These are phyloP conservation scores for Pyrrhoderma noxium DNA, from an alignment of 1,284 basidiomycete species.

Conservation along the genomic window DNA sequence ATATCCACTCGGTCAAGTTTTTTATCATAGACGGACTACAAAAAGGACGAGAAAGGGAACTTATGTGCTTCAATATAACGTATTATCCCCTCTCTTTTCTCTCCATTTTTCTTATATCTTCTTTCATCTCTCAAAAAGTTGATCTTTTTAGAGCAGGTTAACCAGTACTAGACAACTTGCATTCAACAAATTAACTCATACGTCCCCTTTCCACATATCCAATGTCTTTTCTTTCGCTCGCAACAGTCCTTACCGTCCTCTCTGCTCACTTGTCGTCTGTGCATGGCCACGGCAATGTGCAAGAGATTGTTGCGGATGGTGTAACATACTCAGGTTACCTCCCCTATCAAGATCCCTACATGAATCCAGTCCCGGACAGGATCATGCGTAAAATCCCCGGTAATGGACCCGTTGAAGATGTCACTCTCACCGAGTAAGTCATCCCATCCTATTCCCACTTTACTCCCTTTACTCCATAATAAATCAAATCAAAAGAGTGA, in stretches of 20 bases:
- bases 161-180: too few species aligned
- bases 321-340: conserved; percentile 31
- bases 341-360: conserved; percentile 33
- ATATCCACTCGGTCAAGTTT: too few species aligned
- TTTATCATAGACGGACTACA: too few species aligned
- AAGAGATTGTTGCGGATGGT: conserved; percentile 27
- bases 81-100: too few species aligned
- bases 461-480: not conserved
- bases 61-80: too few species aligned
- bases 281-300: conserved; percentile 30
- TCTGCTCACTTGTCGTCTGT: not conserved
- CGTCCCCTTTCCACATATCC: too few species aligned
- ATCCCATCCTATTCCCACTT: not conserved
- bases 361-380: conserved; percentile 33
- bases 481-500: not conserved
- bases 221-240: not conserved
- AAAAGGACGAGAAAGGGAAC: too few species aligned
- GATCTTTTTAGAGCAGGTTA: too few species aligned
- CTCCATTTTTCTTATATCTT: too few species aligned
- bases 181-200: too few species aligned
- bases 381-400: conserved; percentile 42
- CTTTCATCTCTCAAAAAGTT: too few species aligned
- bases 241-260: not conserved
- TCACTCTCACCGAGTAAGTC: conserved; percentile 27
- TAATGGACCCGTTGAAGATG: conserved; percentile 31